A percentile compares a stretch with the other conserved stretches of the same genome.
These are phyloP conservation scores for Paecilomyces fulvus DNA, from an alignment of 2,329 filamentous ascomycete species.

Conservation along the genomic window DNA sequence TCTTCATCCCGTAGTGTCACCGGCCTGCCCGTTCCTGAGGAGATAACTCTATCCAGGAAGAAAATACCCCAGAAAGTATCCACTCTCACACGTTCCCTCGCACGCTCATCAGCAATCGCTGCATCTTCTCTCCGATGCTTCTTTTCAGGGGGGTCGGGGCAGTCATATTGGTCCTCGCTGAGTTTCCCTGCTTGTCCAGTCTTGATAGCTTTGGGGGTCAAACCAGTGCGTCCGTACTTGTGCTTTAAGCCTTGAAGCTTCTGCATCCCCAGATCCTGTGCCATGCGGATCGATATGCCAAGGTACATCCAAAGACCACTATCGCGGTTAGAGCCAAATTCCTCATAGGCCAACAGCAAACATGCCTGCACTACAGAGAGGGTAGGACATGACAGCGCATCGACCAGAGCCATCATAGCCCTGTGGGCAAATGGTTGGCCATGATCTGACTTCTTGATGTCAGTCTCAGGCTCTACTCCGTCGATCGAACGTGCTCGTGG, in stretches of 20 bases:
- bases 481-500: conserved; percentile 45
- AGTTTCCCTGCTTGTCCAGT: conserved; percentile 32
- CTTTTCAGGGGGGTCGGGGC: conserved; percentile 27
- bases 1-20: conserved; percentile 79
- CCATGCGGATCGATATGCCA: conserved; percentile 77
- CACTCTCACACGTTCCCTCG: conserved; percentile 68
- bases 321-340: conserved; percentile 80
- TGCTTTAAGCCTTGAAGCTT: conserved; percentile 66
- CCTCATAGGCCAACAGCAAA: conserved; percentile 75
- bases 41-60: conserved; percentile 78
- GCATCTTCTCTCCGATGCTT: conserved; percentile 24
- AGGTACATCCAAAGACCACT: conserved; percentile 92
- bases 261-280: conserved; percentile 70
- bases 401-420: conserved; percentile 72
- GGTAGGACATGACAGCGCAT: conserved; percentile 73
- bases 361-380: conserved; percentile 79
- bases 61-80: conserved; percentile 90
- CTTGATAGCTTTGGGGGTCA: conserved; percentile 50
- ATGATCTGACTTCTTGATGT: conserved; percentile 52
- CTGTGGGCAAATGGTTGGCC: conserved; percentile 72
- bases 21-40: conserved; percentile 74
- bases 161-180: conserved; percentile 37
- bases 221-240: conserved; percentile 45
- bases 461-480: conserved; percentile 20
- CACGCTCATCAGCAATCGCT: conserved; percentile 49